Percentiles rank a stretch among this genome's conserved stretches.
Conservation (phyloP, 768 basidiomycete genomes). For the Termitomyces sp. region DNA sequence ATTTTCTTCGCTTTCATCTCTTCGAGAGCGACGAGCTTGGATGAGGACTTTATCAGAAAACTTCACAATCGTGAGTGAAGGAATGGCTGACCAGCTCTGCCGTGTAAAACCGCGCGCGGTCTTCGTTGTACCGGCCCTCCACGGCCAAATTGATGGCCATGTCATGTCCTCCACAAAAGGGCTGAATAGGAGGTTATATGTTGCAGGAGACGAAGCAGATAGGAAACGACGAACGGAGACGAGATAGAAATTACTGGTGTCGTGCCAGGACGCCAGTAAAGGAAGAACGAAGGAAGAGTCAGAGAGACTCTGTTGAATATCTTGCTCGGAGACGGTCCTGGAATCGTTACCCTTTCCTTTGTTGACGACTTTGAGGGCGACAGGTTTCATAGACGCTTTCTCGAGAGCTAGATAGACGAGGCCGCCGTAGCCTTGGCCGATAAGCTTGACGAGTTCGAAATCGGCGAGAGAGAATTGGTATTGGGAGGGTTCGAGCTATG, state of each 20-base stretch:
- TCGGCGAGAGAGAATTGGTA: neutral
- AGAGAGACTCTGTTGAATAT: neutral
- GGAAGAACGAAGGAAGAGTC: neutral
- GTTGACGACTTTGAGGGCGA: slow-evolving; percentile 6
- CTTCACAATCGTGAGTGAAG: neutral
- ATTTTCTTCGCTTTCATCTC: neutral
- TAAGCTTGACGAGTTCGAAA: neutral
- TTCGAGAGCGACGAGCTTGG: slow-evolving; percentile 34
- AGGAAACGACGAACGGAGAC: slow-evolving; percentile 4
- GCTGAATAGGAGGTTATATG: neutral
- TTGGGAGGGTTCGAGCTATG: no score
- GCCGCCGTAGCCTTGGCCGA: slow-evolving; percentile 1
- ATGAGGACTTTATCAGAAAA: neutral
- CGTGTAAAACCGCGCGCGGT: neutral
- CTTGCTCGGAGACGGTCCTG: neutral
- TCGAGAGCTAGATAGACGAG: slow-evolving; percentile 3
- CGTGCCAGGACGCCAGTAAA: slow-evolving; percentile 6
- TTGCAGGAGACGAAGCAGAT: neutral
- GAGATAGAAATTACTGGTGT: slow-evolving; percentile 6
- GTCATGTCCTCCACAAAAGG: slow-evolving; percentile 2
- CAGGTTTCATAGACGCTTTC: neutral
- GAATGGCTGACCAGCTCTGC: neutral
- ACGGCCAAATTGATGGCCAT: neutral
- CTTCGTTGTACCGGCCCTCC: neutral
- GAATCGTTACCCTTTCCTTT: neutral